phyloP scores from a whole-genome alignment of 371 early-diverging fungal species.

The Chytridium lagenaria region DNA sequence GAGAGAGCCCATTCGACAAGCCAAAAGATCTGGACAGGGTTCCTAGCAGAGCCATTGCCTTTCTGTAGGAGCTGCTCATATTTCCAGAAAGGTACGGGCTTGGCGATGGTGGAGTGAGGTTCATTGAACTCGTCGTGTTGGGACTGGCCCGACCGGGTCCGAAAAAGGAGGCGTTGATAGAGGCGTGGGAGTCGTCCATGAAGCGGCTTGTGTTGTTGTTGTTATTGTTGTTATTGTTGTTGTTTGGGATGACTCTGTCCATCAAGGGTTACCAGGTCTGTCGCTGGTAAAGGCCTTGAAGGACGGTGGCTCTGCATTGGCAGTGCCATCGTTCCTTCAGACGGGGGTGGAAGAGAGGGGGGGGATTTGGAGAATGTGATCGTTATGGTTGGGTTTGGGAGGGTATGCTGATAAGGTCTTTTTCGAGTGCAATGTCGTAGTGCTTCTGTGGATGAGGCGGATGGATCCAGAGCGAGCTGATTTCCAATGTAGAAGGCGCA shows the following conservation, averaged over 20 bases:
- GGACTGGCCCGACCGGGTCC: not conserved
- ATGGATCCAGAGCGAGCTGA: slow-evolving; percentile 1
- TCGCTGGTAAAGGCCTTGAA: not conserved
- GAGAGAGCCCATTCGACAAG: not conserved
- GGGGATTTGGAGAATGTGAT: not conserved
- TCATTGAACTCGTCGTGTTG: not conserved
- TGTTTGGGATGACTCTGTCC: not conserved
- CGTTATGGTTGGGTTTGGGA: no score
- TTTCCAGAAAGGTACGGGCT: not conserved
- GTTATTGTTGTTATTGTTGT: not conserved
- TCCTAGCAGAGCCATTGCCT: slow-evolving; percentile 12
- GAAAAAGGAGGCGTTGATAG: not conserved
- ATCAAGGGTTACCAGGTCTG: not conserved
- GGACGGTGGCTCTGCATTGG: slow-evolving; percentile 19
- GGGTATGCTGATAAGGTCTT: slow-evolving; percentile 5
- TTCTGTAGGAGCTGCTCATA: slow-evolving; percentile 13
- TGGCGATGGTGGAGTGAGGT: not conserved
- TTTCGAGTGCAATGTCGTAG: slow-evolving; percentile 2
- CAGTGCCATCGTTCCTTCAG: slow-evolving; percentile 15
- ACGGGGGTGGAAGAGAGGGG: not conserved
- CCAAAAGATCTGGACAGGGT: slow-evolving; percentile 15
- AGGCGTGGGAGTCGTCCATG: not conserved
- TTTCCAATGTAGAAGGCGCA: not conserved
- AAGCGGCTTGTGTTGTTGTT: not conserved
- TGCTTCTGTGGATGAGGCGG: not conserved